phyloP scores from a whole-genome alignment of 148 eudicot species.

The Rhododendron williamsianum region DNA sequence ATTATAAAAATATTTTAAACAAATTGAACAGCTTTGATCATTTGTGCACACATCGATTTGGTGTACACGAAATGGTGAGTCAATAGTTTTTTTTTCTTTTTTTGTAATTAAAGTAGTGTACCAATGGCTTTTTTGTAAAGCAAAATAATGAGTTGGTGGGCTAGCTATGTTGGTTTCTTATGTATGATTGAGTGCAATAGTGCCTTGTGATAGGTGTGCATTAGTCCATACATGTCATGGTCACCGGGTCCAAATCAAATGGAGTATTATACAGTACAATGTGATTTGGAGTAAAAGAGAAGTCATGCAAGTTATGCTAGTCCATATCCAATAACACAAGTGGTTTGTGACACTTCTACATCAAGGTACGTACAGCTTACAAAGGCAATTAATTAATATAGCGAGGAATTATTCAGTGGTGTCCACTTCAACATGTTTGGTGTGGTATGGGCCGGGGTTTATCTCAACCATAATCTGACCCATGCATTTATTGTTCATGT shows the following conservation, averaged over 20 bases:
- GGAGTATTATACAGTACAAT: not conserved
- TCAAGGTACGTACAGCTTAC: not conserved
- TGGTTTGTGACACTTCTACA: not conserved
- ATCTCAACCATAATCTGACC: too few relatives aligned
- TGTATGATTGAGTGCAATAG: not conserved
- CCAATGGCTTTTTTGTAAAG: not conserved
- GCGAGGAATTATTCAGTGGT: not conserved
- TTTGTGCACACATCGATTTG: not conserved
- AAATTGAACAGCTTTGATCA: too few relatives aligned
- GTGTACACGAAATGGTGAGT: not conserved
- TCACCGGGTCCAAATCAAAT: not conserved
- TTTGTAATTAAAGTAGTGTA: not conserved
- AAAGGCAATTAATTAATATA: not conserved
- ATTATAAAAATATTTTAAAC: too few relatives aligned
- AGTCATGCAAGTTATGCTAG: not conserved
- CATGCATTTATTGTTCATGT: not conserved
- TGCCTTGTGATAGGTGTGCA: not conserved
- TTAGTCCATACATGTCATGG: not conserved
- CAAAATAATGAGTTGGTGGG: not conserved
- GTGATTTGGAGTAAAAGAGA: not conserved
- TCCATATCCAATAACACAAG: not conserved
- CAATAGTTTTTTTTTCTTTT: too few relatives aligned
- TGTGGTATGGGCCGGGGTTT: not conserved
- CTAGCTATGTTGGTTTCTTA: not conserved
- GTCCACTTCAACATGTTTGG: not conserved